phyloP scores from a whole-genome alignment of 345 rosid species.

The Eucalyptus regnans region DNA sequence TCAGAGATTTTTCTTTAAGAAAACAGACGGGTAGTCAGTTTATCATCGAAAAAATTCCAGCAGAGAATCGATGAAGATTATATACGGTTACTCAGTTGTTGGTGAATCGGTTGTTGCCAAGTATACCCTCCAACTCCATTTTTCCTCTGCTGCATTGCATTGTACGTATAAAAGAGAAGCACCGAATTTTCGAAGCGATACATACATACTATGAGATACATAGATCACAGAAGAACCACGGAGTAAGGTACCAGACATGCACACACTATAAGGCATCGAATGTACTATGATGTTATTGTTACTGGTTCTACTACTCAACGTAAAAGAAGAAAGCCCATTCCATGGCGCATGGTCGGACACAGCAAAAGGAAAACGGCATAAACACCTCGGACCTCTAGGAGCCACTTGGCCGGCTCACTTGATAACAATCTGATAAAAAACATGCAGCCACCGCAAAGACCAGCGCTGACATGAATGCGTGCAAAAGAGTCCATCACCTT shows the following conservation, averaged over 20 bases:
- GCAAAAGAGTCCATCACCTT: conserved; percentile 39
- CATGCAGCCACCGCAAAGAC: conserved; percentile 34
- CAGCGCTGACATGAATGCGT: conserved; percentile 31
- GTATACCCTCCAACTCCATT: neutral
- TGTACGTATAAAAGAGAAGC: neutral
- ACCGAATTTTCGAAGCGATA: neutral
- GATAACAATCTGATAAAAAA: conserved; percentile 11
- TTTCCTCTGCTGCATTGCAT: neutral
- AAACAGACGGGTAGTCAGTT: neutral
- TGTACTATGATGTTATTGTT: neutral
- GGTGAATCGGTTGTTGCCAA: neutral
- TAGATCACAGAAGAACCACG: neutral
- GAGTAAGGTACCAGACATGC: neutral
- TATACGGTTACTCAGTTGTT: neutral
- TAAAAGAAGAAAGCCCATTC: neutral
- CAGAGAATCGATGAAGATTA: neutral
- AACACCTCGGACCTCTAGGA: neutral
- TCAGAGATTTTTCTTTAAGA: neutral
- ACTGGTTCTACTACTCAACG: neutral
- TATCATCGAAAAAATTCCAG: neutral
- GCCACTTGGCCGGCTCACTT: neutral
- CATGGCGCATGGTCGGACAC: neutral
- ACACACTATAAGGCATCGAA: neutral
- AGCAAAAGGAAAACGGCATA: neutral
- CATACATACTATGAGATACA: neutral